phyloP scores from a whole-genome alignment of 1,139 yeast genomes.

The Protomyces lactucae-debilis region DNA sequence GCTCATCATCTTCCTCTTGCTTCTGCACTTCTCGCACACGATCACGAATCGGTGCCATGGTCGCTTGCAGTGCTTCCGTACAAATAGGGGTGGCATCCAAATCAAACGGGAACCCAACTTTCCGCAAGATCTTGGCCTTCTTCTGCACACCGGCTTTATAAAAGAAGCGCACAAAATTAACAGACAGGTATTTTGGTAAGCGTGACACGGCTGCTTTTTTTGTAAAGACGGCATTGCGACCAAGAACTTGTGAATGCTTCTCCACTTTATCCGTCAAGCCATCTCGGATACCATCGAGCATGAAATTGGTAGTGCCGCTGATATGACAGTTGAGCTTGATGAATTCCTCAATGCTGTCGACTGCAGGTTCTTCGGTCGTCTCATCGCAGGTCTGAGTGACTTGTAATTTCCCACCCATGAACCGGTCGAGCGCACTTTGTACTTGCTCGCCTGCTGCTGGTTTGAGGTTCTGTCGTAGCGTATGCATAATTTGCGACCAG shows the following conservation, averaged over 20 bases:
- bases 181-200: slow-evolving; percentile 81
- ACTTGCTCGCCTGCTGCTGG: slow-evolving; percentile 14
- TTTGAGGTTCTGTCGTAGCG: slow-evolving; percentile 20
- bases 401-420: slow-evolving; percentile 61
- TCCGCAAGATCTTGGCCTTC: slow-evolving; percentile 88
- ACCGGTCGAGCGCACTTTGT: slow-evolving; percentile 47
- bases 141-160: slow-evolving; percentile 91
- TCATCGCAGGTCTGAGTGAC: slow-evolving; percentile 56
- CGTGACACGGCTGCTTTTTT: slow-evolving; percentile 65
- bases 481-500: slow-evolving; percentile 66
- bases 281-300: slow-evolving; percentile 75
- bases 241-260: slow-evolving; percentile 67
- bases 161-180: slow-evolving; percentile 88
- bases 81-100: slow-evolving; percentile 81
- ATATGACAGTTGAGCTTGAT: slow-evolving; percentile 85
- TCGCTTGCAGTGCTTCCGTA: slow-evolving; percentile 64
- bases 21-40: slow-evolving; percentile 71
- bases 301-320: slow-evolving; percentile 73
- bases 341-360: slow-evolving; percentile 51
- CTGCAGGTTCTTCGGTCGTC: slow-evolving; percentile 49
- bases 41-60: slow-evolving; percentile 70
- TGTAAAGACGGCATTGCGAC: slow-evolving; percentile 64
- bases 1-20: slow-evolving; percentile 63
- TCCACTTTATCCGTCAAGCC: slow-evolving; percentile 74
- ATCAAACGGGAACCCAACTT: slow-evolving; percentile 91